phyloP scores from a whole-genome alignment of 768 basidiomycete species.

The Mycena maculata region DNA sequence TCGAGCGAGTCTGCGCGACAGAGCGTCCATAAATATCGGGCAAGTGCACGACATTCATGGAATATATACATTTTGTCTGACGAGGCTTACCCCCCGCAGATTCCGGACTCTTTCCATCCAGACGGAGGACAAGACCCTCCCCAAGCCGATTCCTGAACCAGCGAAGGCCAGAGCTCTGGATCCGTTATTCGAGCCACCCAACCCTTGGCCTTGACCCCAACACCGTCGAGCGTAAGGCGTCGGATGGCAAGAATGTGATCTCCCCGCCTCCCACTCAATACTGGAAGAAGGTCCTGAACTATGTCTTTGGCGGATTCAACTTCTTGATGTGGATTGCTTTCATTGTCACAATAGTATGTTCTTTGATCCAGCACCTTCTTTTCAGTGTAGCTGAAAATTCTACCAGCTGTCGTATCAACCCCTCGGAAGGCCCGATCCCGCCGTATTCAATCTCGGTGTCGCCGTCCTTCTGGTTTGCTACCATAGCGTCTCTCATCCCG shows the following conservation, averaged over 20 bases:
- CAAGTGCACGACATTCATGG: not conserved
- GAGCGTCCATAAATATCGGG: not conserved
- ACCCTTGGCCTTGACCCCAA: conserved; percentile 59
- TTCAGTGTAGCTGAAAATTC: conserved; percentile 17
- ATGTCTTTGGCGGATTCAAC: conserved; percentile 70
- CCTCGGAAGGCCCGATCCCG: conserved; percentile 55
- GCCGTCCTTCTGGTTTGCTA: conserved; percentile 59
- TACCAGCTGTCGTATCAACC: conserved; percentile 64
- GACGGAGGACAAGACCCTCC: not conserved
- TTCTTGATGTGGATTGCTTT: conserved; percentile 67
- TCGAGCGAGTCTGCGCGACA: not conserved
- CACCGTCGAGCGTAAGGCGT: conserved; percentile 54
- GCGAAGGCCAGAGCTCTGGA: conserved; percentile 55
- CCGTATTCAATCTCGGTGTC: conserved; percentile 60
- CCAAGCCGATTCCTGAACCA: conserved; percentile 43
- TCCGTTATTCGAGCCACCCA: conserved; percentile 40
- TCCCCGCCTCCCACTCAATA: conserved; percentile 59
- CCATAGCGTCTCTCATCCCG: conserved; percentile 28
- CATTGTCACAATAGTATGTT: conserved; percentile 56
- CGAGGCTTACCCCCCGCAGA: not conserved
- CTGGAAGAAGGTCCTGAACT: conserved; percentile 62
- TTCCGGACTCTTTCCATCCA: conserved; percentile 2
- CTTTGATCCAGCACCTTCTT: not conserved
- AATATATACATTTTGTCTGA: not conserved
- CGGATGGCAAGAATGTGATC: conserved; percentile 60